Percentiles rank a stretch among this genome's conserved stretches.
phyloP scores from a whole-genome alignment of 768 basidiomycete genomes.

The Tricholoma sp. region DNA sequence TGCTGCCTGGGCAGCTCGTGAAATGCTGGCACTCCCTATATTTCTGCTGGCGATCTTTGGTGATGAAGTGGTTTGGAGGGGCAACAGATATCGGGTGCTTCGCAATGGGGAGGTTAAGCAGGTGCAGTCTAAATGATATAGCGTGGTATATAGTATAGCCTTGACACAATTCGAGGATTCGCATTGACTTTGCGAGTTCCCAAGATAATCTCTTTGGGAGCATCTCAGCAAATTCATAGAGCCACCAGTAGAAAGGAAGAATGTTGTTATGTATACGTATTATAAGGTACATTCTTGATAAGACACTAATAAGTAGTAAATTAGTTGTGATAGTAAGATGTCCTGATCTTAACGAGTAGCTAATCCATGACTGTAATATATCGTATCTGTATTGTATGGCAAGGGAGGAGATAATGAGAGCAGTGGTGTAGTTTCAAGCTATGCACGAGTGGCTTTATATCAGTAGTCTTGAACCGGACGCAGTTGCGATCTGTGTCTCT shows the following conservation, averaged over 20 bases:
- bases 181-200: neutral
- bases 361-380: neutral
- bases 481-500: neutral
- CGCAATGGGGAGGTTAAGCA: constrained; percentile 64
- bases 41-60: constrained; percentile 82
- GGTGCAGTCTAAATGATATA: constrained; percentile 3
- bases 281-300: neutral
- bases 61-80: constrained; percentile 84
- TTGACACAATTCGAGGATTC: too few relatives aligned
- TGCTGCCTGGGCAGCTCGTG: constrained; percentile 74
- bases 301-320: neutral
- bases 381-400: neutral
- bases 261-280: neutral
- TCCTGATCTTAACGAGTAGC: neutral
- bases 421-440: constrained; percentile 6
- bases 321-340: neutral
- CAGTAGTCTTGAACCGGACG: neutral
- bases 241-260: neutral
- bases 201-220: neutral
- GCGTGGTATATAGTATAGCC: neutral
- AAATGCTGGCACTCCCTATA: constrained; percentile 83
- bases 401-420: neutral
- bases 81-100: constrained; percentile 67
- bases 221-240: too few relatives aligned
- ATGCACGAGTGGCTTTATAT: neutral